phyloP scores from a whole-genome alignment of 108 stramenopile genomes.

The Pinguiococcus pyrenoidosus region DNA sequence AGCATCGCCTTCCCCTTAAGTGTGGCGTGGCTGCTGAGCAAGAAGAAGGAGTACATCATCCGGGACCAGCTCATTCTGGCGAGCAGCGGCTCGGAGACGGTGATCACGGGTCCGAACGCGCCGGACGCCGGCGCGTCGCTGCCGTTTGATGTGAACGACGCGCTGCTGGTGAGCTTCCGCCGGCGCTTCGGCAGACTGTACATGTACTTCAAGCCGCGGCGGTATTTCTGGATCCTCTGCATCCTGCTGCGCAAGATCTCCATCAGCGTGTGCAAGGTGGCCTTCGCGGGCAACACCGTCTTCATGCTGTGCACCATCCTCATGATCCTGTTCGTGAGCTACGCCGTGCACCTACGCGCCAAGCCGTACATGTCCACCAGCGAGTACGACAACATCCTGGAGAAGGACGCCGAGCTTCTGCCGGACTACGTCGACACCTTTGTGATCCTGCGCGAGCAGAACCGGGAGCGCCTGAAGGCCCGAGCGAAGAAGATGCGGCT shows the following conservation, averaged over 20 bases:
- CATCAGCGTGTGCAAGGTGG: constrained; percentile 6
- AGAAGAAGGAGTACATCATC: neutral
- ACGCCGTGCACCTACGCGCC: constrained; percentile 5
- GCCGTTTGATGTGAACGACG: too few relatives aligned
- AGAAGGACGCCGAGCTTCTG: constrained; percentile 5
- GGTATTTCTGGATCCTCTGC: constrained; percentile 12
- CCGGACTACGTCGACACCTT: neutral
- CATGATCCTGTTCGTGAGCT: constrained; percentile 16
- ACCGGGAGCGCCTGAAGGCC: constrained; percentile 4
- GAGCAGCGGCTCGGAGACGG: constrained; percentile 3
- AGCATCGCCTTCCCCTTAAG: constrained; percentile 18
- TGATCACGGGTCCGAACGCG: constrained; percentile 1
- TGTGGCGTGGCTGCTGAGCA: neutral
- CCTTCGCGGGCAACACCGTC: constrained; percentile 10
- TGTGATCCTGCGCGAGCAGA: constrained; percentile 1
- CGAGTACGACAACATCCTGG: constrained; percentile 7
- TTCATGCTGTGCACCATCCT: constrained; percentile 17
- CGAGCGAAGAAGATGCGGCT: neutral
- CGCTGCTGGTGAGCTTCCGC: too few relatives aligned
- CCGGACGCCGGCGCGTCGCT: too few relatives aligned
- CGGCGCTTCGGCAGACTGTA: constrained; percentile 13
- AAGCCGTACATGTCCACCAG: constrained; percentile 19
- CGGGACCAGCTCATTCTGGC: constrained; percentile 23
- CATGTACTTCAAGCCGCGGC: constrained; percentile 16
- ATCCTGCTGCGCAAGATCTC: constrained; percentile 18